phyloP scores from a whole-genome alignment of 2,329 filamentous ascomycete species.

The Didymella lethalis region DNA sequence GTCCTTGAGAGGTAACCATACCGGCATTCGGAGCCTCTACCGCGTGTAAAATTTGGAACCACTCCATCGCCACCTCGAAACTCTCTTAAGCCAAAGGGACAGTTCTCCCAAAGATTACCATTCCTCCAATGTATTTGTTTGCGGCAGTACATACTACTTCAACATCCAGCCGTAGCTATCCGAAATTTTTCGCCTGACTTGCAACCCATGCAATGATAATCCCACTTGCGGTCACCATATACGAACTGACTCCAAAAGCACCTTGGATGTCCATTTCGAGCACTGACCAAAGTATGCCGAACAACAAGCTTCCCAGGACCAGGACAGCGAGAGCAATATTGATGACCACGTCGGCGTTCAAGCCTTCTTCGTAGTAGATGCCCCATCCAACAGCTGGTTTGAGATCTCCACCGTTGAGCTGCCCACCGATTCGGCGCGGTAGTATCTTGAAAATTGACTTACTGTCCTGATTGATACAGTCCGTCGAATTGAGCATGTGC shows the following conservation, averaged over 20 bases:
- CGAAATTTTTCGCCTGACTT: background rate
- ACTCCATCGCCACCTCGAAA: too few relatives aligned
- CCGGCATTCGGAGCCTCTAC: too few relatives aligned
- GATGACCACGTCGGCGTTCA: background rate
- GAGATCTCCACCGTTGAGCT: too few relatives aligned
- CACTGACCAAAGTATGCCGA: background rate
- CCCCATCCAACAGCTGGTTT: background rate
- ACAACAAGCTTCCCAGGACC: background rate
- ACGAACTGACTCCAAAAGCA: background rate
- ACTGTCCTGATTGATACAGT: conserved; percentile 17
- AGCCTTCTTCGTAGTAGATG: background rate
- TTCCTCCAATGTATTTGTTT: too few relatives aligned
- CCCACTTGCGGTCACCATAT: background rate
- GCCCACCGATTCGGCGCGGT: too few relatives aligned
- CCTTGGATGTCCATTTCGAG: background rate
- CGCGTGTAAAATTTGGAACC: too few relatives aligned
- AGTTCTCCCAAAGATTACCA: too few relatives aligned
- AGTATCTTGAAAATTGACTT: too few relatives aligned
- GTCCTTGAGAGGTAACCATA: too few relatives aligned
- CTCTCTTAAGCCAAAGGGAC: too few relatives aligned
- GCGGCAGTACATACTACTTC: too few relatives aligned
- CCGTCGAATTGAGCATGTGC: conserved; percentile 29
- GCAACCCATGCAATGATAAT: background rate
- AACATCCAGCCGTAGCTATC: too few relatives aligned
- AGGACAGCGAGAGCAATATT: background rate